Base-by-base conservation (phyloP, 805 yeast species). In the Lipomyces sp. region DNA sequence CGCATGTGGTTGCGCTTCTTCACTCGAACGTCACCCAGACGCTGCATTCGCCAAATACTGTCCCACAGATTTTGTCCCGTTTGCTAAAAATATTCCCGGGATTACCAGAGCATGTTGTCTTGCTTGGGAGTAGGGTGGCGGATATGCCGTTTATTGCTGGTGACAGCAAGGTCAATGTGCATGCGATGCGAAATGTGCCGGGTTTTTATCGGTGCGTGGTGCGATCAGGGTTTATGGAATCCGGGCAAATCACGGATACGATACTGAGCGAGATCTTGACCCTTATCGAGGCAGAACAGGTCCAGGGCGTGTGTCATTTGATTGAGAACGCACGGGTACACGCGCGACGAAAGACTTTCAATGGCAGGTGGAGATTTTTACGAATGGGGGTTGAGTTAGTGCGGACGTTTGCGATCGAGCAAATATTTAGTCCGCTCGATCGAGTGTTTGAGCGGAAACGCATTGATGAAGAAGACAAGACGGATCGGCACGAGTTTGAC, bases 151-250 rank as follows among this genome's bases (percentile, higher is more conserved):
- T 71, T 57, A 78, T 83, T 5, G 75, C 77, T 0, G 70, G 63
- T 0, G 80, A 78, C n/a, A 84, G 82, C 48, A 75, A 82, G 29
- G 72, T 83, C 2, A 69, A 80, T 29, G 65, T 84, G 34, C 81
- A 79, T 3, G 71, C 80, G 33, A 80, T 82, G 65, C 78, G 77
- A 50, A 65, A 73, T 7, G 71, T 81, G 33, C 78, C 80, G 1
- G 85, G 86, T 0, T 82, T 83, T 70, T 82, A 81, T 75, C 76
- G 83, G 65, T 83, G 86, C 65, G 76, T 84, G 15, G 69, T 84
- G 5, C 76, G 84, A 33, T 83, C 80, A 65, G 87, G 87, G 2
- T 85, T 84, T 73, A 82, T 81, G 83, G 84, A 82, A 55, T 71
- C 71, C 24, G 71, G 76, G 2, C 62, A 56, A 29, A 61, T 79